These are phyloP conservation scores for Claviceps digitariae DNA, from an alignment of 2,329 filamentous ascomycete species.

Conservation along the genomic window DNA sequence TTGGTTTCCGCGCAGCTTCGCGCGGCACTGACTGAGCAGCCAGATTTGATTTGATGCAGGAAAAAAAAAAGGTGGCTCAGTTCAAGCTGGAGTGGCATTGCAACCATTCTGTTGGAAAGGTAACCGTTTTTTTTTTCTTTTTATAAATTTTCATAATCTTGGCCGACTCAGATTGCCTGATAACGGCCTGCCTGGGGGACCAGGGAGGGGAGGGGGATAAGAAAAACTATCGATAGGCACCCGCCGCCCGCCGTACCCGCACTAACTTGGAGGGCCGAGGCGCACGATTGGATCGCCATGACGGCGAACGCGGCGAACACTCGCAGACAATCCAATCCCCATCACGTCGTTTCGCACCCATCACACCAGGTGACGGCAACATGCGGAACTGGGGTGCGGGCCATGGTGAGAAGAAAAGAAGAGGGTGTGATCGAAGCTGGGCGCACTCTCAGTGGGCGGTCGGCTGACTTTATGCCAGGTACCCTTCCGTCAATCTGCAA, in stretches of 20 bases:
- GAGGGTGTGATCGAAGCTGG: conserved; percentile 1
- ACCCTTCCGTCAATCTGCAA: conserved; percentile 3
- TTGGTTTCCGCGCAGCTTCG: neutral
- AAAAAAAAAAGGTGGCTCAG: neutral
- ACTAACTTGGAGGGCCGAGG: neutral
- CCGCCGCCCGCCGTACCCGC: neutral
- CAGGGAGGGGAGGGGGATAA: neutral
- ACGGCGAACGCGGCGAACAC: neutral
- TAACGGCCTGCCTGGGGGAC: neutral
- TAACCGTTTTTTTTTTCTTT: neutral
- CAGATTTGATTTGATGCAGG: neutral
- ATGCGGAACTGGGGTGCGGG: neutral
- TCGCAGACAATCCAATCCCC: neutral
- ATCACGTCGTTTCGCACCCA: neutral
- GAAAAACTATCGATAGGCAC: neutral
- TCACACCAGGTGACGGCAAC: neutral
- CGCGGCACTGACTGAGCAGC: neutral
- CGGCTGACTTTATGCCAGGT: conserved; percentile 6
- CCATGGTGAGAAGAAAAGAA: neutral
- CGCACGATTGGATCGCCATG: conserved; percentile 1
- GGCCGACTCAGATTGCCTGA: neutral
- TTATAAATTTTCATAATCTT: neutral
- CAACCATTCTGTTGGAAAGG: neutral
- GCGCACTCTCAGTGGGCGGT: neutral
- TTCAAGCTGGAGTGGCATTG: neutral